Conservation (phyloP, 805 yeast genomes). For the Limtongia smithiae region DNA sequence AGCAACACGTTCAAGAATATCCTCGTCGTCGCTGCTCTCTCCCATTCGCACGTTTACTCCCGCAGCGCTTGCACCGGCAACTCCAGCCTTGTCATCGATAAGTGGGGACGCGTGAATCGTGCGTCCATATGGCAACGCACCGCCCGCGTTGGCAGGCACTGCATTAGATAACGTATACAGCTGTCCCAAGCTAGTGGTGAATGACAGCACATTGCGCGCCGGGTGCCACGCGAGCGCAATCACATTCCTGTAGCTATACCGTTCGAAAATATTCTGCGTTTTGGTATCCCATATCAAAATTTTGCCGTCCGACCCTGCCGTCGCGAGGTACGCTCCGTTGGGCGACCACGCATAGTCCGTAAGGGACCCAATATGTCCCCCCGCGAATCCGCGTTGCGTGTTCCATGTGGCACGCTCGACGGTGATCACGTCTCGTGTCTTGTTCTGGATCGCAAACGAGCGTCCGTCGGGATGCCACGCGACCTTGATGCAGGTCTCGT, state of each 20-base stretch:
- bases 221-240: constrained; percentile 44
- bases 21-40: constrained; percentile 31
- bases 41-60: background rate
- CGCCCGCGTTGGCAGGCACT: constrained; percentile 27
- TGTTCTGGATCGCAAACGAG: constrained; percentile 63
- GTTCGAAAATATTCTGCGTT: constrained; percentile 37
- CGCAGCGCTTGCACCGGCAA: background rate
- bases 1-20: constrained; percentile 26
- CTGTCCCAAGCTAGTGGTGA: constrained; percentile 37
- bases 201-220: constrained; percentile 35
- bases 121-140: constrained; percentile 33
- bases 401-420: constrained; percentile 33
- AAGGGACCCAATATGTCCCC: constrained; percentile 37
- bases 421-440: constrained; percentile 39
- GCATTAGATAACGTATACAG: constrained; percentile 30
- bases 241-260: constrained; percentile 37
- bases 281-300: constrained; percentile 56
- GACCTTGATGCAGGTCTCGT: constrained; percentile 50
- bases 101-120: constrained; percentile 18
- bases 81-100: constrained; percentile 33
- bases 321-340: constrained; percentile 57
- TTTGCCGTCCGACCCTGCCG: constrained; percentile 50
- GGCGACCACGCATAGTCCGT: constrained; percentile 61
- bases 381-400: constrained; percentile 27
- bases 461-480: constrained; percentile 73